Evolutionary conservation across 768 basidiomycete species (phyloP).

Genomic region (Suillus bovinus): DNA sequence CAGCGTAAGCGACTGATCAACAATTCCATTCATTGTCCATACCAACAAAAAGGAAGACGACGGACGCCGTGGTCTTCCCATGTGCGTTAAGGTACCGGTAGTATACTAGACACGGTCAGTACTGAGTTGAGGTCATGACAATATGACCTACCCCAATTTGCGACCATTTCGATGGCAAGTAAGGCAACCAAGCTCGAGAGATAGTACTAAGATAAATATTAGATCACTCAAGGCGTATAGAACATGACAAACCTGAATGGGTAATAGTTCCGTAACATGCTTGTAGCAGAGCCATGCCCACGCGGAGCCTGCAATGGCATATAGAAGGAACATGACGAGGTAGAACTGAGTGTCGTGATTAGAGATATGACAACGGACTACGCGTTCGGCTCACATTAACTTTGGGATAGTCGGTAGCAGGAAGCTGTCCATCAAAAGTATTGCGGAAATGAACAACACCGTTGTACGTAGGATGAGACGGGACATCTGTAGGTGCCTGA

Average conservation of each 20-base stretch:
- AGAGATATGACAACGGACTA: background rate
- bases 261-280: constrained; percentile 81
- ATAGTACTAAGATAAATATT: constrained; percentile 63
- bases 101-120: constrained; percentile 55
- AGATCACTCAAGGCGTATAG: constrained; percentile 1
- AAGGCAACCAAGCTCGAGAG: constrained; percentile 85
- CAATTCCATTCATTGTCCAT: constrained; percentile 27
- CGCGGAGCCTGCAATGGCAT: constrained; percentile 58
- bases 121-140: constrained; percentile 8
- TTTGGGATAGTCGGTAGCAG: constrained; percentile 97
- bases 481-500: constrained; percentile 49
- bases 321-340: constrained; percentile 79
- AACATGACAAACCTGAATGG: constrained; percentile 65
- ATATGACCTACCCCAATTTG: constrained; percentile 71
- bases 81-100: constrained; percentile 94
- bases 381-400: constrained; percentile 65
- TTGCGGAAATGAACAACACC: constrained; percentile 87
- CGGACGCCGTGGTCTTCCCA: constrained; percentile 69
- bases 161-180: constrained; percentile 92
- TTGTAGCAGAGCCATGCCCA: constrained; percentile 89
- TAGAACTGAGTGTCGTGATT: constrained; percentile 65
- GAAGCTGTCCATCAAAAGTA: constrained; percentile 82
- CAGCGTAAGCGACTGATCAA: constrained; percentile 8
- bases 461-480: constrained; percentile 73
- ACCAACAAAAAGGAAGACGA: constrained; percentile 93